Evolutionary conservation across 305 asterid species (phyloP).

Genomic region (Coffea humblotiana): DNA sequence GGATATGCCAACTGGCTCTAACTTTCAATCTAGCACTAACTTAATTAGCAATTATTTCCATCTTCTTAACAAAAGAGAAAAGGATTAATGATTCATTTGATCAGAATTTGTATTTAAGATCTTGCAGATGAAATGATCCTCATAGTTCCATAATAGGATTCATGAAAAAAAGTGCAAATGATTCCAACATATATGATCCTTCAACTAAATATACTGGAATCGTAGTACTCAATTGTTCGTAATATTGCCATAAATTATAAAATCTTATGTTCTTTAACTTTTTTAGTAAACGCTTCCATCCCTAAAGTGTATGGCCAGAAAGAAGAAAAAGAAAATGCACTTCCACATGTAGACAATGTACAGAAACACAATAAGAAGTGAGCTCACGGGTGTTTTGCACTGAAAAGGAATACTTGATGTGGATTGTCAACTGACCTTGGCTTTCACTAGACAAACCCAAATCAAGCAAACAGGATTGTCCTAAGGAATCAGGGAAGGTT

Average conservation of each 20-base stretch:
- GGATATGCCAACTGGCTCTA: not conserved
- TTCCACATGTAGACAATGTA: not conserved
- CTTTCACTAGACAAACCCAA: not conserved
- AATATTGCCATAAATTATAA: not conserved
- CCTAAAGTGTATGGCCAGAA: not conserved
- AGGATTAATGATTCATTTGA: not conserved
- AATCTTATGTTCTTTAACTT: not conserved
- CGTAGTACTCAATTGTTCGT: not conserved
- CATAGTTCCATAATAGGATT: not conserved
- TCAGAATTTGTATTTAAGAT: not conserved
- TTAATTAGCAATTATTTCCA: not conserved
- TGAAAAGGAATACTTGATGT: not conserved
- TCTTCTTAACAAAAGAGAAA: not conserved
- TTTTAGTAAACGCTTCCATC: not conserved
- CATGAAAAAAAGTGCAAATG: not conserved
- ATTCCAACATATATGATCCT: not conserved
- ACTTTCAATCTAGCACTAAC: not conserved
- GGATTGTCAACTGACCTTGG: slow-evolving; percentile 19
- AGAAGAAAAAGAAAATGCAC: not conserved
- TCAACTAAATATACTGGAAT: not conserved
- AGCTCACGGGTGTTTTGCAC: not conserved
- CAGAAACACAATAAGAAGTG: slow-evolving; percentile 4
- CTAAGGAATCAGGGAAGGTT: not conserved
- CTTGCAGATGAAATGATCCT: not conserved
- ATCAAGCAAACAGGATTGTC: not conserved